Conservation (phyloP, 148 eudicot genomes). For the Tetragonia tetragonoides region DNA sequence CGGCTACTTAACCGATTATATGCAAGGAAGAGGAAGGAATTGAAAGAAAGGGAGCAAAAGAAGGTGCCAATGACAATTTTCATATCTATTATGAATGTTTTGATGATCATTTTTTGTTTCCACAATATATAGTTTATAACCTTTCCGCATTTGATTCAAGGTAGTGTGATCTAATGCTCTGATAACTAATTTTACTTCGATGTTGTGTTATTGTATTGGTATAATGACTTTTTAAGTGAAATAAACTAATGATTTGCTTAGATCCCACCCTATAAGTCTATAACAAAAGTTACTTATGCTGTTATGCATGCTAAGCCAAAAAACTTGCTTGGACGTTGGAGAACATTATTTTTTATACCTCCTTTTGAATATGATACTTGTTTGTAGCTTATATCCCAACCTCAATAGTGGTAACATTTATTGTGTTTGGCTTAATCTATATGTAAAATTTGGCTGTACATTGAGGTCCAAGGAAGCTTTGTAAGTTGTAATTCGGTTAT, state of each 20-base stretch:
- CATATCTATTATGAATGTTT: neutral
- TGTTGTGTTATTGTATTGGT: neutral
- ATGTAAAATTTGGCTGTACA: neutral
- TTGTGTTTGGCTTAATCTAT: neutral
- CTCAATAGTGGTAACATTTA: neutral
- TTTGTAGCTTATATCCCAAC: neutral
- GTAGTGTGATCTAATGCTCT: neutral
- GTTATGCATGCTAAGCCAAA: no score
- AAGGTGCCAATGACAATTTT: slow-evolving; percentile 43
- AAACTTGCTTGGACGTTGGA: no score
- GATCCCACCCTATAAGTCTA: neutral
- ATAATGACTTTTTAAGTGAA: neutral
- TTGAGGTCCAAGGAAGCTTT: neutral
- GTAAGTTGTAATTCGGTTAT: neutral
- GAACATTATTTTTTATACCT: neutral
- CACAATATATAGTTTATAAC: neutral
- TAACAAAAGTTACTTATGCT: no score
- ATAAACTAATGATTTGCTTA: neutral
- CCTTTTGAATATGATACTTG: neutral
- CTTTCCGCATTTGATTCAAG: neutral
- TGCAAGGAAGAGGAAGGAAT: slow-evolving; percentile 84
- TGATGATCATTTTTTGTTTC: neutral
- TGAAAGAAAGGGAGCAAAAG: slow-evolving; percentile 56
- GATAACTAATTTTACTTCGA: neutral
- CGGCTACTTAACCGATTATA: slow-evolving; percentile 75